Evolutionary conservation across 257 asterid genomes (phyloP), one percentile per base, ranked within the genome.

Genomic region (Paulownia fortunei): DNA sequence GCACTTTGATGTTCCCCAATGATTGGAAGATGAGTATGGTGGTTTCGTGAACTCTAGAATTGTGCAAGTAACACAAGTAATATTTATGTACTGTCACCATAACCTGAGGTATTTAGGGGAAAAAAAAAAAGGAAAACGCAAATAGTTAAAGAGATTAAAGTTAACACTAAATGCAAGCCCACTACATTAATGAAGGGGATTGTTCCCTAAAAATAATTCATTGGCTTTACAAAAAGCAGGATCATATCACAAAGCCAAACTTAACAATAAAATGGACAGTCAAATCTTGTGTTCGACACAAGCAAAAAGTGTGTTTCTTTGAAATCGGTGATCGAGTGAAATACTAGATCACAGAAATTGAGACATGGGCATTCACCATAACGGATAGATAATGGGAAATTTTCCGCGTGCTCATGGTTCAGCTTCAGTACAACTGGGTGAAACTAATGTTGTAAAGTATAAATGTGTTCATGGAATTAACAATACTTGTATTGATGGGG

Each of bases 1-100:
- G 36, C 89, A 86, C 13, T 86, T 76, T 74, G 87, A 83, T 46
- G 70, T 81, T 19, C 87, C 89, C 19, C 87, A 80, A 27, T 16
- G 77, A 8, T 44, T 85, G 1, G 80, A 85, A 80, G 74, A 80
- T 41, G 87, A 83, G 61, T 86, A 80, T 61, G 77, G 75, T 21
- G 87, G 89, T 19, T 86, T 85, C 41, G 37, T 76, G 49, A 76
- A 80, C 78, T 36, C 79, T 4, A 13, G n/a, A 1, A 82, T 82
- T 47, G 23, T 69, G 89, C 82, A 85, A 76, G 84, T 11, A 2
- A 47, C 55, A 4, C 18, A n/a, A n/a, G n/a, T n/a, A n/a, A n/a
- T n/a, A 47, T 47, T 0, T 67, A 21, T 41, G 2, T 12, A n/a
- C n/a, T n/a, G n/a, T 0, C 19, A 42, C 6, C 10, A 11, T 7